phyloP scores from a whole-genome alignment of 306 rosid genomes.

The Rosa lucieae region DNA sequence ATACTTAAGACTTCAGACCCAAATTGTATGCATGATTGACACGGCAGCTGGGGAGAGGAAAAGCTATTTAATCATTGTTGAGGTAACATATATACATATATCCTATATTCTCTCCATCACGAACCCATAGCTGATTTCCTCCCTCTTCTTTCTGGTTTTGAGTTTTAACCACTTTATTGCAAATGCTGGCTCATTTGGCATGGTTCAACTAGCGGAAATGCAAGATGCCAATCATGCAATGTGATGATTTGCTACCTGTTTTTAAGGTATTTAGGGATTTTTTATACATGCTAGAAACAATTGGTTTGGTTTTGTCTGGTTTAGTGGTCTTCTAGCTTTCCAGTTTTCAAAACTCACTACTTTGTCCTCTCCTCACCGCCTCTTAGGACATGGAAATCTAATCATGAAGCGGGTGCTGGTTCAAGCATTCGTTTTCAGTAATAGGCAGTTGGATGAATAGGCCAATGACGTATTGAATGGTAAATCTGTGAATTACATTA shows the following conservation, averaged over 20 bases:
- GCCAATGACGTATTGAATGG: background rate
- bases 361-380: constrained; percentile 3
- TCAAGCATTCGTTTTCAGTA: background rate
- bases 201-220: constrained; percentile 38
- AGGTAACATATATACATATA: constrained; percentile 75
- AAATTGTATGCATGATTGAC: constrained; percentile 62
- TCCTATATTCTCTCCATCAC: constrained; percentile 19
- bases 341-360: background rate
- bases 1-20: constrained; percentile 54
- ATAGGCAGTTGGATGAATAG: background rate
- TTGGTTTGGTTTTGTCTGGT: constrained; percentile 7
- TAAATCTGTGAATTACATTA: background rate
- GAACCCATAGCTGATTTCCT: background rate
- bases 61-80: constrained; percentile 52
- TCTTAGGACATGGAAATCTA: background rate
- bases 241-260: constrained; percentile 3
- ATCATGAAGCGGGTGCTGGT: background rate
- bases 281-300: background rate
- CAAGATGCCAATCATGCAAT: constrained; percentile 32
- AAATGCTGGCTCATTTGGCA: constrained; percentile 33
- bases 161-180: constrained; percentile 39
- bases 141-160: constrained; percentile 11
- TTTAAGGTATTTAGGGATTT: constrained; percentile 35
- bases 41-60: constrained; percentile 66
- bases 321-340: background rate